phyloP scores from a whole-genome alignment of 371 early-diverging fungal species.

The Lichtheimia ramosa region DNA sequence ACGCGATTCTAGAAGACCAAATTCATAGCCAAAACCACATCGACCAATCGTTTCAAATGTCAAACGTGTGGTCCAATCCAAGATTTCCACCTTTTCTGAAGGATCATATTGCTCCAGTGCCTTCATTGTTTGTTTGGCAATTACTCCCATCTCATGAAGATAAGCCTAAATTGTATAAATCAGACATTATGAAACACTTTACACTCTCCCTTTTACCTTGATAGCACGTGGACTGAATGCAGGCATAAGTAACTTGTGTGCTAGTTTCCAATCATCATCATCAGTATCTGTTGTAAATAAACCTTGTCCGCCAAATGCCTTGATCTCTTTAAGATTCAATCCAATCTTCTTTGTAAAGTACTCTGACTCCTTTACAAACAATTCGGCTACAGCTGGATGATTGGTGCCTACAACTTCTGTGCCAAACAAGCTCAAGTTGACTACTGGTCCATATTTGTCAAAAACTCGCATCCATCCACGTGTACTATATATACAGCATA shows the following conservation, averaged over 20 bases:
- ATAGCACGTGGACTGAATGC: constrained; percentile 46
- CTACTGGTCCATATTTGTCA: constrained; percentile 26
- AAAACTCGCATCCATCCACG: constrained; percentile 20
- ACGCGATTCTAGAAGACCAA: constrained; percentile 40
- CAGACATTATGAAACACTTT: no score
- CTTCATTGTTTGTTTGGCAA: constrained; percentile 32
- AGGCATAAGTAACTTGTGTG: constrained; percentile 55
- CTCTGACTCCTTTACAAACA: constrained; percentile 36
- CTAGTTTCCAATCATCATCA: constrained; percentile 47
- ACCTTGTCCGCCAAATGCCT: constrained; percentile 38
- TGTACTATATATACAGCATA: background rate
- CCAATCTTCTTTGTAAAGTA: constrained; percentile 42
- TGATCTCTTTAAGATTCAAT: constrained; percentile 29
- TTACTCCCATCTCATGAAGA: constrained; percentile 42
- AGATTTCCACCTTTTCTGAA: constrained; percentile 40
- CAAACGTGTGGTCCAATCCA: constrained; percentile 56
- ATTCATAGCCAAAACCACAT: constrained; percentile 62
- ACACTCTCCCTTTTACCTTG: constrained; percentile 18
- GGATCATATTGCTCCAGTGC: constrained; percentile 37
- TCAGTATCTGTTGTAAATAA: constrained; percentile 46
- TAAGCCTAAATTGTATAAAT: constrained; percentile 25
- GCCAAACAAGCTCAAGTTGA: constrained; percentile 19
- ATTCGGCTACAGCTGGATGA: constrained; percentile 36
- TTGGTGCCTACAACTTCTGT: constrained; percentile 22
- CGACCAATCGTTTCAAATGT: constrained; percentile 55